A percentile compares a stretch with the other conserved stretches of the same genome.
Conservation (phyloP, 352 stramenopile genomes). For the Phytophthora agathidicida region DNA sequence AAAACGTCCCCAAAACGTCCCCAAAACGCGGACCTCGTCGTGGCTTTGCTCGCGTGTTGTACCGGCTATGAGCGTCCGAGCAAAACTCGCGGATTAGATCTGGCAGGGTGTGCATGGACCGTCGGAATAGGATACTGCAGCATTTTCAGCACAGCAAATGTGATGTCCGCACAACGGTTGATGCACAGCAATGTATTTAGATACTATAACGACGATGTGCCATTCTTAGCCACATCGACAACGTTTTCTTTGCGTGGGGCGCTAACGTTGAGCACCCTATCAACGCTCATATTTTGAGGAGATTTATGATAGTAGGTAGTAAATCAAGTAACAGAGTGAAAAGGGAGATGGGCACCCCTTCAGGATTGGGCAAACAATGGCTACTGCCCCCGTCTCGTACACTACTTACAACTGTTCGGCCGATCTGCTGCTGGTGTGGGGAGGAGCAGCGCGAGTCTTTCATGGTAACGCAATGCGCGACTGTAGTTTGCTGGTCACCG, state of each 20-base stretch:
- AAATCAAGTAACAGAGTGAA: conserved; percentile 9
- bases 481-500: neutral
- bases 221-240: conserved; percentile 1
- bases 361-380: conserved; percentile 29
- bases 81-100: neutral
- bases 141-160: neutral
- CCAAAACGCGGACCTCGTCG: conserved; percentile 7
- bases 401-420: neutral
- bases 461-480: conserved; percentile 23
- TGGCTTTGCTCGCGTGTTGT: neutral
- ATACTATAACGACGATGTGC: neutral
- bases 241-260: neutral
- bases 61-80: neutral
- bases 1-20: conserved; percentile 34
- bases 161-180: neutral
- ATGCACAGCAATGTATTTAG: no score
- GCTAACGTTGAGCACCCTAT: neutral
- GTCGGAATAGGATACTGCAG: conserved; percentile 26
- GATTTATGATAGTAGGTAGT: neutral
- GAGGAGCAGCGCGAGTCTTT: conserved; percentile 7
- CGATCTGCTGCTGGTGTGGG: conserved; percentile 11
- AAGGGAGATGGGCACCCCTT: conserved; percentile 13
- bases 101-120: conserved; percentile 19
- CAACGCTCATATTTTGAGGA: neutral
- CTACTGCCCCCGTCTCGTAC: conserved; percentile 5